These are phyloP conservation scores for Komagataella phaffii DNA, from an alignment of 805 yeast species.

Conservation along the genomic window DNA sequence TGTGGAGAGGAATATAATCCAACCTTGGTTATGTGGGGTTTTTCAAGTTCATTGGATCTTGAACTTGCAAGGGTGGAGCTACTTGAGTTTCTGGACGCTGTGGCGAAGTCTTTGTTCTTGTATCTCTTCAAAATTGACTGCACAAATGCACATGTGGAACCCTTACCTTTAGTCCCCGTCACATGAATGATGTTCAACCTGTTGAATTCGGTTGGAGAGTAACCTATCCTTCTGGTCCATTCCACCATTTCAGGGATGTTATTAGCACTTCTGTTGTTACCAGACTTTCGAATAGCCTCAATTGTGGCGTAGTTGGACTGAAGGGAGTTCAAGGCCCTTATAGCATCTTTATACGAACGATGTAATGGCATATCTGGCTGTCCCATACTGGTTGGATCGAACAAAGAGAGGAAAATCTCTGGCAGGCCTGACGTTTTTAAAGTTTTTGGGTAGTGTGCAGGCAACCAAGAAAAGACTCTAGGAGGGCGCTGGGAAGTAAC, in stretches of 20 bases:
- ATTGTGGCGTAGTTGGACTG: constrained; percentile 88
- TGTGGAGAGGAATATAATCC: constrained; percentile 98
- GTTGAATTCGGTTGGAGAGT: constrained; percentile 53
- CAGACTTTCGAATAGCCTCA: constrained; percentile 67
- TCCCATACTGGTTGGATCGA: background rate
- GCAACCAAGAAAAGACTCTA: background rate
- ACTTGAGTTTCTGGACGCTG: background rate
- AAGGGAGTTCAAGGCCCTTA: constrained; percentile 66
- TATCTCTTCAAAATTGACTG: constrained; percentile 69
- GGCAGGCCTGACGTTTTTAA: background rate
- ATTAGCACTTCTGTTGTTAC: constrained; percentile 47
- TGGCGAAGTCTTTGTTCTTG: constrained; percentile 10
- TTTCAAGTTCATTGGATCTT: background rate
- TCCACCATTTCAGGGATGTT: constrained; percentile 79
- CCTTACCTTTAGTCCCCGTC: constrained; percentile 98
- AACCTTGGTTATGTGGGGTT: constrained; percentile 34
- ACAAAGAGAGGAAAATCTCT: background rate
- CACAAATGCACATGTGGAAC: constrained; percentile 92
- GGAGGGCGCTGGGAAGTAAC: background rate
- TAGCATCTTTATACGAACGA: constrained; percentile 49
- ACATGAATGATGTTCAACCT: constrained; percentile 73
- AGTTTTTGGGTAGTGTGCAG: background rate
- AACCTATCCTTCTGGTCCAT: constrained; percentile 64
- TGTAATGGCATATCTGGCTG: constrained; percentile 10
- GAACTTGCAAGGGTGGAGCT: background rate